phyloP scores from a whole-genome alignment of 257 asterid genomes.

The Gentiana straminea region DNA sequence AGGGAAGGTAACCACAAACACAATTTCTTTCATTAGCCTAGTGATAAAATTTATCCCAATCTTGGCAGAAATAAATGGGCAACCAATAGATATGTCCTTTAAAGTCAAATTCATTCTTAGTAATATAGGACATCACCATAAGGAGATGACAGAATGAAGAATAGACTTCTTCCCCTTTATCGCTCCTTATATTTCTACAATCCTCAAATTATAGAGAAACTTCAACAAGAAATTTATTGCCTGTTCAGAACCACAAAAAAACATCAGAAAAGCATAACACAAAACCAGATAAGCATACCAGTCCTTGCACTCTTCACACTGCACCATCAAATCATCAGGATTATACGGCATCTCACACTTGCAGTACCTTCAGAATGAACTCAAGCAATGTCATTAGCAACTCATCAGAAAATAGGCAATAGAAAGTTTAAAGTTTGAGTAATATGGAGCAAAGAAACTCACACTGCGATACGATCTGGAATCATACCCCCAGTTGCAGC shows the following conservation, averaged over 20 bases:
- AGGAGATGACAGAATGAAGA: not conserved
- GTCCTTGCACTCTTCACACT: slow-evolving; percentile 61
- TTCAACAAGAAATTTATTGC: not conserved
- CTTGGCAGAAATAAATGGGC: too few species aligned
- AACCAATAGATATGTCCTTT: too few species aligned
- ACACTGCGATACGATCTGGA: slow-evolving; percentile 65
- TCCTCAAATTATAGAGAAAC: not conserved
- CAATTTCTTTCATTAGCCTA: too few species aligned
- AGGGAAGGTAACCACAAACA: too few species aligned
- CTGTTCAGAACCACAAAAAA: not conserved
- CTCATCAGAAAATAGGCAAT: not conserved
- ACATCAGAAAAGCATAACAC: not conserved
- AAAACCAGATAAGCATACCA: slow-evolving; percentile 33
- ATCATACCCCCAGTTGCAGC: slow-evolving; percentile 41
- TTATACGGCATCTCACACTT: slow-evolving; percentile 70
- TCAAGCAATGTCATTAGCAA: not conserved
- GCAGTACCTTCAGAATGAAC: slow-evolving; percentile 45
- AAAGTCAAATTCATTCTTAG: too few species aligned
- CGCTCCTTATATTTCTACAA: not conserved
- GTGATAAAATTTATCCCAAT: too few species aligned
- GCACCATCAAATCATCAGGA: slow-evolving; percentile 66
- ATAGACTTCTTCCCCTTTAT: not conserved
- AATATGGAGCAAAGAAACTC: slow-evolving; percentile 18
- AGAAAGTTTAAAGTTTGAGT: not conserved
- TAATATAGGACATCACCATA: not conserved